phyloP scores from a whole-genome alignment of 768 basidiomycete genomes.

The Cyathus striatus region DNA sequence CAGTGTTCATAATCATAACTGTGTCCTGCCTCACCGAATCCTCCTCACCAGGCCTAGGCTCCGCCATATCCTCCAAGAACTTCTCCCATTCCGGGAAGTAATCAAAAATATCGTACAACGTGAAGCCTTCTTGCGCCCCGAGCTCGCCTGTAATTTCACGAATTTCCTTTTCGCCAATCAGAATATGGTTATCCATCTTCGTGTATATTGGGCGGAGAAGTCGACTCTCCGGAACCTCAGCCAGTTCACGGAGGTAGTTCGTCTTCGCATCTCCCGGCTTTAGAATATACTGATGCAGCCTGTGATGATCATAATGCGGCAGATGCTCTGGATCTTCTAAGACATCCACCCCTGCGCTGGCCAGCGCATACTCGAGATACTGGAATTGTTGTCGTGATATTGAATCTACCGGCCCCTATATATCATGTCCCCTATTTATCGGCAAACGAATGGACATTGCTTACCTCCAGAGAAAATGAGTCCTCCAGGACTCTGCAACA shows the following conservation, averaged over 20 bases:
- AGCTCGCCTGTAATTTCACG: conserved; percentile 4
- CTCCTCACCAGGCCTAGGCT: conserved; percentile 6
- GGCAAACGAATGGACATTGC: background rate
- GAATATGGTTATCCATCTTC: conserved; percentile 11
- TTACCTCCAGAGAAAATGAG: conserved; percentile 13
- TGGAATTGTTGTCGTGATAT: conserved; percentile 8
- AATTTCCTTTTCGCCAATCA: conserved; percentile 9
- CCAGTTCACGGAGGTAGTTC: conserved; percentile 6
- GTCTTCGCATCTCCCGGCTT: conserved; percentile 6
- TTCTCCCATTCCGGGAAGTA: conserved; percentile 10
- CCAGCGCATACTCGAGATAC: conserved; percentile 6
- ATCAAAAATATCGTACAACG: conserved; percentile 7
- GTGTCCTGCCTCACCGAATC: conserved; percentile 9
- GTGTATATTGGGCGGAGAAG: conserved; percentile 8
- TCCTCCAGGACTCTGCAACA: conserved; percentile 11
- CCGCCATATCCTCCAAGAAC: conserved; percentile 6
- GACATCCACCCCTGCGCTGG: conserved; percentile 4
- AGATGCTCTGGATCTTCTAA: conserved; percentile 5
- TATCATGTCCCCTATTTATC: too few relatives aligned
- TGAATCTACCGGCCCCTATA: conserved; percentile 4
- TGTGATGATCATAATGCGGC: conserved; percentile 3
- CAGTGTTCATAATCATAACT: conserved; percentile 9
- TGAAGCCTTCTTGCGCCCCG: conserved; percentile 7
- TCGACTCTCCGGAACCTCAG: conserved; percentile 10
- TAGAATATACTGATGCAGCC: conserved; percentile 6